Percentiles rank a stretch among this genome's conserved stretches.
phyloP scores from a whole-genome alignment of 2,329 filamentous ascomycete species.

The Penicillium psychrosexuale region DNA sequence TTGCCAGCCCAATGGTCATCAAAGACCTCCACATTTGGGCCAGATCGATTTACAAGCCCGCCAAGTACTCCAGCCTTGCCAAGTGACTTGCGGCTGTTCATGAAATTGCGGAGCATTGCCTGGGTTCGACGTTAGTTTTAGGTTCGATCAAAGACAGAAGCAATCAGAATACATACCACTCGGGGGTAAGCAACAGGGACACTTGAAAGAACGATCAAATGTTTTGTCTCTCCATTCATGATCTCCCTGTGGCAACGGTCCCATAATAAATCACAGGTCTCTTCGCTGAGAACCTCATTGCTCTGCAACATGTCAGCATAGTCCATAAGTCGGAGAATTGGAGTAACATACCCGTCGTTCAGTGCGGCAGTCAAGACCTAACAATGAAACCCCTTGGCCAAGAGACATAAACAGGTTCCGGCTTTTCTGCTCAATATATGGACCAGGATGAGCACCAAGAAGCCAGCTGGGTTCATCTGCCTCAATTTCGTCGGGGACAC shows the following conservation, averaged over 20 bases:
- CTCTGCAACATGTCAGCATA: slow-evolving; percentile 45
- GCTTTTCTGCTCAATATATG: slow-evolving; percentile 84
- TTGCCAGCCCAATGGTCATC: slow-evolving; percentile 98
- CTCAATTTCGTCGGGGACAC: slow-evolving; percentile 74
- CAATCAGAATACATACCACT: slow-evolving; percentile 53
- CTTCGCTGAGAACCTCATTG: slow-evolving; percentile 73
- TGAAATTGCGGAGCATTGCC: slow-evolving; percentile 63
- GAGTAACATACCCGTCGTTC: slow-evolving; percentile 67
- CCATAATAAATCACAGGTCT: slow-evolving; percentile 83
- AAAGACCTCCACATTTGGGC: slow-evolving; percentile 85
- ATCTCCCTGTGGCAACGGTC: slow-evolving; percentile 81
- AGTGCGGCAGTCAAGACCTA: slow-evolving; percentile 87
- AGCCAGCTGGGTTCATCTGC: slow-evolving; percentile 87
- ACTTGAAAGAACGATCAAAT: slow-evolving; percentile 81
- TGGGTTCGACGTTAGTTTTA: slow-evolving; percentile 47
- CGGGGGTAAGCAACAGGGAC: slow-evolving; percentile 80
- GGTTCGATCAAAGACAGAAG: neutral
- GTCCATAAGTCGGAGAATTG: no score
- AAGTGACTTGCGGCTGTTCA: slow-evolving; percentile 85
- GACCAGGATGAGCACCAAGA: slow-evolving; percentile 72
- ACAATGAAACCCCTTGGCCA: slow-evolving; percentile 72
- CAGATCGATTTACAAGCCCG: slow-evolving; percentile 78
- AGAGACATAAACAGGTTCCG: slow-evolving; percentile 82
- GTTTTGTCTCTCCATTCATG: slow-evolving; percentile 77
- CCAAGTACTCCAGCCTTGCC: slow-evolving; percentile 78